phyloP scores from a whole-genome alignment of 2,329 filamentous ascomycete genomes.

The Diaporthe sp. region DNA sequence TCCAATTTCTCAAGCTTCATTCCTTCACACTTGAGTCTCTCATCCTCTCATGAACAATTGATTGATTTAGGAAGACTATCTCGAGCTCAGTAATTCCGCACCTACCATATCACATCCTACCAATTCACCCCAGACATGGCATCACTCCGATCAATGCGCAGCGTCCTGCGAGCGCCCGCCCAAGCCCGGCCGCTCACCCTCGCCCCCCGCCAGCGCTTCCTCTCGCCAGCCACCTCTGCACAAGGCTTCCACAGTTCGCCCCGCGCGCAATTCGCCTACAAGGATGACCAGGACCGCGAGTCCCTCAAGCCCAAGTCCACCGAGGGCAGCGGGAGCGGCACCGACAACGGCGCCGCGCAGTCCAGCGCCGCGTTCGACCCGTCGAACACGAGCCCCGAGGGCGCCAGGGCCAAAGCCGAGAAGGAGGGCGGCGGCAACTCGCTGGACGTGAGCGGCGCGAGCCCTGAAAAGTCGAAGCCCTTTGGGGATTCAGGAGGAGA shows the following conservation, averaged over 20 bases:
- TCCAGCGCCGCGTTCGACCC: constrained; percentile 77
- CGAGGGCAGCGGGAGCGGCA: constrained; percentile 77
- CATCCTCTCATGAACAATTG: neutral
- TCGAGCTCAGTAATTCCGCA: neutral
- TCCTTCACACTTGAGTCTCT: neutral
- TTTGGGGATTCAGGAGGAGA: constrained; percentile 51
- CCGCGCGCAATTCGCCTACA: constrained; percentile 54
- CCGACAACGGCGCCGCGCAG: constrained; percentile 69
- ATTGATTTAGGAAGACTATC: neutral
- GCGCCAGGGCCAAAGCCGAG: constrained; percentile 60
- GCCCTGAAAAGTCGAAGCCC: constrained; percentile 57
- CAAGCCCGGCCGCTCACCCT: constrained; percentile 27
- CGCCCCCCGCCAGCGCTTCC: constrained; percentile 9
- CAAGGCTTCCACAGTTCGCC: constrained; percentile 52
- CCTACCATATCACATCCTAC: neutral
- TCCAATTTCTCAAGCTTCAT: neutral
- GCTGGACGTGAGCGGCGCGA: constrained; percentile 59
- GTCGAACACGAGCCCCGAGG: constrained; percentile 75
- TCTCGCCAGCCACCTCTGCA: constrained; percentile 26
- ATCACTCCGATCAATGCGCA: constrained; percentile 30
- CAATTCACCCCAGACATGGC: constrained; percentile 20
- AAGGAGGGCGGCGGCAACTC: constrained; percentile 50
- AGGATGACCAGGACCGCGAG: constrained; percentile 69
- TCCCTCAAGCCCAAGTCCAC: constrained; percentile 73
- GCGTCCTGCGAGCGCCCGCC: constrained; percentile 37